Conservation (phyloP, 805 yeast genomes). For the Pichia pseudocactophila region DNA sequence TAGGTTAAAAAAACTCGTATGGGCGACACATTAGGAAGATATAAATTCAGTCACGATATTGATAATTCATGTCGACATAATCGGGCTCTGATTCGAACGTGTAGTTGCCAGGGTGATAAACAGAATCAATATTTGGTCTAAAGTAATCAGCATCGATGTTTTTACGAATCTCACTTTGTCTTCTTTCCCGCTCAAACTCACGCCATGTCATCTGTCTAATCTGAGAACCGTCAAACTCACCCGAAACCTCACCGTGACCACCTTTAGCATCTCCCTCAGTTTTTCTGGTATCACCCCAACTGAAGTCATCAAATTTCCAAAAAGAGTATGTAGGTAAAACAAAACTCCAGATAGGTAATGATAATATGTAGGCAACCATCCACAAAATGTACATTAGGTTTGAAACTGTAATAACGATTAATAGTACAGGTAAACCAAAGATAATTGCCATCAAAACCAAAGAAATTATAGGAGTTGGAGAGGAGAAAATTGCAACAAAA, state of each 20-base stretch:
- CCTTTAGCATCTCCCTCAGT: slow-evolving; percentile 62
- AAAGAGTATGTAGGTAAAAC: slow-evolving; percentile 77
- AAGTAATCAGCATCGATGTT: neutral
- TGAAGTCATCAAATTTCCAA: slow-evolving; percentile 94
- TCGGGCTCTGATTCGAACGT: slow-evolving; percentile 10
- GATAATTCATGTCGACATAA: slow-evolving; percentile 11
- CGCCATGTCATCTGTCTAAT: slow-evolving; percentile 92
- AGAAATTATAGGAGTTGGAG: slow-evolving; percentile 71
- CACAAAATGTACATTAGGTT: slow-evolving; percentile 64
- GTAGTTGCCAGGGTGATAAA: slow-evolving; percentile 19
- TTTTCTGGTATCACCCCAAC: slow-evolving; percentile 94
- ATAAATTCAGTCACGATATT: neutral
- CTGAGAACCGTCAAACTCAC: slow-evolving; percentile 84
- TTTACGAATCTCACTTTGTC: slow-evolving; percentile 11
- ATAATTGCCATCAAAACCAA: slow-evolving; percentile 67
- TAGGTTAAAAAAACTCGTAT: too few species aligned
- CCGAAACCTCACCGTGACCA: slow-evolving; percentile 61
- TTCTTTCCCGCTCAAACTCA: slow-evolving; percentile 72
- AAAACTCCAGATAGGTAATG: slow-evolving; percentile 92
- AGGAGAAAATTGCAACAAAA: slow-evolving; percentile 56
- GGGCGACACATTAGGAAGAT: too few species aligned
- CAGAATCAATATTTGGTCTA: slow-evolving; percentile 18
- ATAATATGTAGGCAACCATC: slow-evolving; percentile 68
- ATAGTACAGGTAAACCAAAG: slow-evolving; percentile 76
- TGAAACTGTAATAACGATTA: slow-evolving; percentile 75